Evolutionary conservation across 2,329 filamentous ascomycete species (phyloP).

Genomic region (Sclerotinia minor): DNA sequence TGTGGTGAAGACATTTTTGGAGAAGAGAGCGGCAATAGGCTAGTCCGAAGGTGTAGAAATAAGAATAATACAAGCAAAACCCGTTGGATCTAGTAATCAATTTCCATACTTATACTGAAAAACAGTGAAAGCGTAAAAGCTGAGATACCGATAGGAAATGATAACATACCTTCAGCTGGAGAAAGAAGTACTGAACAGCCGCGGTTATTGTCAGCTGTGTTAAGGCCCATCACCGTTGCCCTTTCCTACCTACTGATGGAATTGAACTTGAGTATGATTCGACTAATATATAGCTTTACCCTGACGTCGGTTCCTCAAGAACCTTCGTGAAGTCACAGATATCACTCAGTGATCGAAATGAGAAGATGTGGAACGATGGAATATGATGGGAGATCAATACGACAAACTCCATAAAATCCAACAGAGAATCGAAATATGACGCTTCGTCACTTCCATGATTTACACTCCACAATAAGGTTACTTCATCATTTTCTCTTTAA

Average conservation of each 20-base stretch:
- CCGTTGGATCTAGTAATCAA: background rate
- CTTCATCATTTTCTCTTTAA: no score
- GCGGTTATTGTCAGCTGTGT: no score
- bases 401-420: background rate
- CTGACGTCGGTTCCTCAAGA: background rate
- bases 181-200: background rate
- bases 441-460: background rate
- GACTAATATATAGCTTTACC: background rate
- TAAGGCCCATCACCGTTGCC: background rate
- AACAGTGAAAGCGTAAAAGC: background rate
- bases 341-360: no score
- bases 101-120: background rate
- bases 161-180: background rate
- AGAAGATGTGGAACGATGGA: background rate
- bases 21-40: no score
- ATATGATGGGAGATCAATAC: no score
- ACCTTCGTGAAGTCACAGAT: background rate
- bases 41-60: background rate
- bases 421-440: no score
- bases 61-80: conserved; percentile 3
- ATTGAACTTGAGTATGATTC: background rate
- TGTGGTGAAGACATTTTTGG: conserved; percentile 1
- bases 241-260: background rate
- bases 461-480: background rate
- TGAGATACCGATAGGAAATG: no score